phyloP scores from a whole-genome alignment of 148 eudicot species.

The Fallopia convolvulus region DNA sequence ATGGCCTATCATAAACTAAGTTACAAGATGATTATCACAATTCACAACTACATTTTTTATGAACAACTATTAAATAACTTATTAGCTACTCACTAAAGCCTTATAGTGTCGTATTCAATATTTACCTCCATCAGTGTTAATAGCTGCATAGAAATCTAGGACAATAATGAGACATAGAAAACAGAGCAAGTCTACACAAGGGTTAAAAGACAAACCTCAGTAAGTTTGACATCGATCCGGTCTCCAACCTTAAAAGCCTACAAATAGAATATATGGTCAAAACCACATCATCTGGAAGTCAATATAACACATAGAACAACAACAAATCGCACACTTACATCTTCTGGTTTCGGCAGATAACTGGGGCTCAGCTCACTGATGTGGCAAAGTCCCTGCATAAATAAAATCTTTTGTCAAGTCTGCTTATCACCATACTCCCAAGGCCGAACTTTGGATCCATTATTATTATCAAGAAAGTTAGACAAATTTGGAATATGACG shows the following conservation, averaged over 20 bases:
- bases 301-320: not conserved
- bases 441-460: not conserved
- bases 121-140: not conserved
- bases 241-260: constrained; percentile 95
- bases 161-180: not conserved
- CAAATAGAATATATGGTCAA: constrained; percentile 2
- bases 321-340: constrained; percentile 43
- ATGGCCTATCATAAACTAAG: not conserved
- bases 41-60: not conserved
- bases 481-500: not conserved
- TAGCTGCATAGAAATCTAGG: not conserved
- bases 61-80: not conserved
- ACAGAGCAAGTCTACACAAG: not conserved
- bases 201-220: constrained; percentile 50
- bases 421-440: not conserved
- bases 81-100: not conserved
- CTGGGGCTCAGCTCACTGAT: constrained; percentile 83
- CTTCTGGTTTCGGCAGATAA: constrained; percentile 86
- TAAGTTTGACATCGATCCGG: constrained; percentile 87
- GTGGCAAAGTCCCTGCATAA: constrained; percentile 93
- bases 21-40: not conserved
- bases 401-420: constrained; percentile 4
- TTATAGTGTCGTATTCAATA: not conserved
- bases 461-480: not conserved
- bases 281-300: not conserved